Evolutionary conservation across 129 eudicot species (phyloP).

Genomic region (carrot (Daucus carota)): DH1_v3.0 NC_030382.2:45784001-45784500

Average conservation of each 20-base stretch:
- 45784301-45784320: constrained; percentile 62
- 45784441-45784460: constrained; percentile 67
- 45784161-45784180: constrained; percentile 56
- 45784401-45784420: constrained; percentile 86
- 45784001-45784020: constrained; percentile 19
- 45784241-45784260: constrained; percentile 77
- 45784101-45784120: constrained; percentile 71
- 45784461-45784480: constrained; percentile 76
- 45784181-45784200: constrained; percentile 51
- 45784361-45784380: constrained; percentile 63
- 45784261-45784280: constrained; percentile 42
- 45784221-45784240: constrained; percentile 37
- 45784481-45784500: constrained; percentile 86
- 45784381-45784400: constrained; percentile 60
- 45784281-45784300: constrained; percentile 50
- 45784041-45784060: background rate
- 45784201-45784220: constrained; percentile 6
- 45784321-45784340: constrained; percentile 58
- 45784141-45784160: constrained; percentile 40
- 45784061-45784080: constrained; percentile 14
- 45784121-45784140: constrained; percentile 54
- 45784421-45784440: constrained; percentile 80
- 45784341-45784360: constrained; percentile 18
- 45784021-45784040: constrained; percentile 17
- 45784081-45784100: constrained; percentile 31